Evolutionary conservation across 345 rosid species (phyloP).

Genomic region (Populus ilicifolia): DNA sequence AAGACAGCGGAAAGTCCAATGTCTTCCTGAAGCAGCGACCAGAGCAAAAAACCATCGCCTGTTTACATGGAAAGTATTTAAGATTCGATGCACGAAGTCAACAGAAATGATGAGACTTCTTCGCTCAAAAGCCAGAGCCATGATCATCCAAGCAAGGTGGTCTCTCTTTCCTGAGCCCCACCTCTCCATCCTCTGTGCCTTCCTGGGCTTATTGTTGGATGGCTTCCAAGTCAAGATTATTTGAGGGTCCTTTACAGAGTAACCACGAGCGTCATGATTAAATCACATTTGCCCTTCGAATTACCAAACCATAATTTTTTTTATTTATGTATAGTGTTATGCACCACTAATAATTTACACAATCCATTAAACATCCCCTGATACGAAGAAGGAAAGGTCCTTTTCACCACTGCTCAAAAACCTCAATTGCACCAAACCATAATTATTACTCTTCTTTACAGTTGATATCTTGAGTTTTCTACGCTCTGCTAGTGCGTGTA

Average conservation of each 20-base stretch:
- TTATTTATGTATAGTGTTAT: no score
- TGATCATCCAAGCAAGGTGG: background rate
- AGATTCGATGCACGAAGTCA: slow-evolving; percentile 24
- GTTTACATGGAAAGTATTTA: background rate
- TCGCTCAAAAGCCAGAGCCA: background rate
- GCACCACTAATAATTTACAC: no score
- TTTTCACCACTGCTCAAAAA: no score
- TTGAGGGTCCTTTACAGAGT: background rate
- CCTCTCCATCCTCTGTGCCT: background rate
- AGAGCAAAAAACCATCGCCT: background rate
- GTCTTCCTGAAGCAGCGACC: background rate
- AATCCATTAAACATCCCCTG: no score
- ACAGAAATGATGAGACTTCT: slow-evolving; percentile 15
- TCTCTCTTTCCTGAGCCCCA: background rate
- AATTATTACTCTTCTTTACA: background rate
- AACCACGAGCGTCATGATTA: background rate
- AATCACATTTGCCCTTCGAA: background rate
- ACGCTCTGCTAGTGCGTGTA: no score
- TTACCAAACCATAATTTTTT: background rate
- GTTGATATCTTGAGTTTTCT: no score
- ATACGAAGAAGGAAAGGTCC: no score
- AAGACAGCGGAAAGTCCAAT: background rate
- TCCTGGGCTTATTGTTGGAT: background rate
- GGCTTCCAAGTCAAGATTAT: background rate
- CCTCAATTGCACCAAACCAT: no score